Evolutionary conservation across 2,329 filamentous ascomycete genomes (phyloP).

Genomic region (Zasmidium cellare): DNA sequence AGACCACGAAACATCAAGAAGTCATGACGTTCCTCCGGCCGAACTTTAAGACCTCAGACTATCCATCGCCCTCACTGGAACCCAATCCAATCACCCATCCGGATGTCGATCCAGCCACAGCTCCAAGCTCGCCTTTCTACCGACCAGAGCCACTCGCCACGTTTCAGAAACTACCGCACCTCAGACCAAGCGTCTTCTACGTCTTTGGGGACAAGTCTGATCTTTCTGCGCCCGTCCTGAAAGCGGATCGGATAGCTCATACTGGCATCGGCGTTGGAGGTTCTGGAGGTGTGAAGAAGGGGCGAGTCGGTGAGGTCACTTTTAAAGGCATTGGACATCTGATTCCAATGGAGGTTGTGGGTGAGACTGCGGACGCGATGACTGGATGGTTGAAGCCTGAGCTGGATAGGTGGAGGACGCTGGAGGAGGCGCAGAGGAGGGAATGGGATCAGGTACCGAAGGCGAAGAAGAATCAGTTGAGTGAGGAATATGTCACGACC

Average conservation of each 20-base stretch:
- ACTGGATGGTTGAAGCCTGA: constrained; percentile 39
- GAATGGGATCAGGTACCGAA: constrained; percentile 31
- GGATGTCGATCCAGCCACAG: constrained; percentile 37
- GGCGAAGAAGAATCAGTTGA: constrained; percentile 30
- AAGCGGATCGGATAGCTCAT: constrained; percentile 60
- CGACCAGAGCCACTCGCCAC: constrained; percentile 62
- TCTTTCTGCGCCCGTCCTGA: constrained; percentile 54
- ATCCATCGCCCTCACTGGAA: constrained; percentile 30
- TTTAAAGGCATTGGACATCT: constrained; percentile 72
- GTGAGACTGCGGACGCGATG: constrained; percentile 60
- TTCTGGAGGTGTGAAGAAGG: constrained; percentile 63
- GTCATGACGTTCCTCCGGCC: constrained; percentile 75
- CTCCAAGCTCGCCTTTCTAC: constrained; percentile 58
- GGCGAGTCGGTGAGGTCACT: constrained; percentile 65
- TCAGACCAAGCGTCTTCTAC: constrained; percentile 68
- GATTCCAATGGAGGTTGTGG: constrained; percentile 77
- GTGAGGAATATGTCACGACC: constrained; percentile 27
- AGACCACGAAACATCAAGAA: constrained; percentile 85
- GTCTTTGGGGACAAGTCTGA: constrained; percentile 64
- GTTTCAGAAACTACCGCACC: constrained; percentile 56
- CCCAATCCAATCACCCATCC: constrained; percentile 45
- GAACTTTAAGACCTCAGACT: constrained; percentile 42
- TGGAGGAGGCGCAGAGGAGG: constrained; percentile 28
- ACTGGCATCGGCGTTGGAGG: constrained; percentile 69
- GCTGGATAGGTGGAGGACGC: constrained; percentile 34